phyloP scores from a whole-genome alignment of 345 rosid species.

The Eutrema japonicum region DNA sequence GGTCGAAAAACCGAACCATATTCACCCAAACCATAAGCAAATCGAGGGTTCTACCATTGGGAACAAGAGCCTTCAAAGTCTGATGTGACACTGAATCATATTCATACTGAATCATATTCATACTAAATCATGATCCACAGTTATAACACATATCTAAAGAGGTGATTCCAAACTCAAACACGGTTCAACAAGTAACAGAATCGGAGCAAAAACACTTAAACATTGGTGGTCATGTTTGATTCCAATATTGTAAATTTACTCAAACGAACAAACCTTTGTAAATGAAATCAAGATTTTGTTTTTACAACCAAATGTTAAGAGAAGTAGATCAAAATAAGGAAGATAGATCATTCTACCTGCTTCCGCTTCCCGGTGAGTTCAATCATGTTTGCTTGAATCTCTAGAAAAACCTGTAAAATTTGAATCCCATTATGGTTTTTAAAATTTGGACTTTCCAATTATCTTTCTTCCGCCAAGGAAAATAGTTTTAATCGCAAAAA shows the following conservation, averaged over 20 bases:
- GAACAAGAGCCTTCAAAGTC: slow-evolving; percentile 1
- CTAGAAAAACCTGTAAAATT: slow-evolving; percentile 51
- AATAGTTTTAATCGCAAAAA: not conserved
- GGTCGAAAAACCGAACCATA: not conserved
- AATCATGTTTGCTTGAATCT: slow-evolving; percentile 65
- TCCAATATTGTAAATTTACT: not conserved
- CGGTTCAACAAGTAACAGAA: not conserved
- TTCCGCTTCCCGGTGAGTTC: slow-evolving; percentile 58
- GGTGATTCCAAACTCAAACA: slow-evolving; percentile 13
- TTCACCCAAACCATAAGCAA: slow-evolving; percentile 3
- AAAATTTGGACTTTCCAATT: not conserved
- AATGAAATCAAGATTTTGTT: not conserved
- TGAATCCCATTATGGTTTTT: not conserved
- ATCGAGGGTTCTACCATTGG: not conserved
- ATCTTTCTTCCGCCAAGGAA: not conserved
- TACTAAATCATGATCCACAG: not conserved
- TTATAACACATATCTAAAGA: not conserved
- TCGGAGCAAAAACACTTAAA: not conserved
- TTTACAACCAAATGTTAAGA: not conserved
- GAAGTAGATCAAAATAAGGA: too few relatives aligned
- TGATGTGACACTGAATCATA: slow-evolving; percentile 2
- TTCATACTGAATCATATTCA: not conserved
- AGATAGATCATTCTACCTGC: slow-evolving; percentile 42
- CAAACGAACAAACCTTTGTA: not conserved
- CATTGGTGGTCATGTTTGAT: not conserved